Conservation (phyloP, 164 flowering plant genomes). For the Vitis riparia region DNA sequence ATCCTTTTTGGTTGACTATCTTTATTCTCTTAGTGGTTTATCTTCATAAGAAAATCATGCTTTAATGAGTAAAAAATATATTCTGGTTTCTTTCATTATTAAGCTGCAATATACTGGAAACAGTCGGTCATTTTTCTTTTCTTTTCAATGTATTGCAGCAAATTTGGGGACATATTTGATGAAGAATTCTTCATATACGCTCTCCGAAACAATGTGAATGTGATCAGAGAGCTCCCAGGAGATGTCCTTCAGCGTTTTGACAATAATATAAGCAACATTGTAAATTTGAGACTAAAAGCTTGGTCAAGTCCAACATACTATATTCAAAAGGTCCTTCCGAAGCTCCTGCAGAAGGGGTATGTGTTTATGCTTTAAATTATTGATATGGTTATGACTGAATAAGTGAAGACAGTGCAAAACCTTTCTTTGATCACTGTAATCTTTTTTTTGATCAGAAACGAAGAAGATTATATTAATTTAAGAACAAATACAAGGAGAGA, state of each 20-base stretch:
- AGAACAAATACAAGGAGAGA: no score
- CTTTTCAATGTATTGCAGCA: conserved; percentile 46
- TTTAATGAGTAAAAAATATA: no score
- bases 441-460: no score
- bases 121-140: neutral
- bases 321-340: conserved; percentile 77
- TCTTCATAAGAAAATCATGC: no score
- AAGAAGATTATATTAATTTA: no score
- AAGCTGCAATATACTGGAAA: neutral
- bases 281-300: conserved; percentile 81
- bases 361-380: conserved; percentile 4
- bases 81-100: neutral
- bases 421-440: no score
- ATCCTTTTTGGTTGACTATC: no score
- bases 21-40: no score
- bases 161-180: conserved; percentile 89
- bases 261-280: conserved; percentile 83
- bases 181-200: conserved; percentile 80
- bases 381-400: no score
- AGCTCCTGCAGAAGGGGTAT: conserved; percentile 66
- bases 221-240: conserved; percentile 72
- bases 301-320: conserved; percentile 88
- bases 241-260: conserved; percentile 72
- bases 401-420: no score
- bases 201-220: conserved; percentile 65